These are phyloP conservation scores for Gnetum montanum DNA, from an alignment of 75 land plant species.

Conservation along the genomic window DNA sequence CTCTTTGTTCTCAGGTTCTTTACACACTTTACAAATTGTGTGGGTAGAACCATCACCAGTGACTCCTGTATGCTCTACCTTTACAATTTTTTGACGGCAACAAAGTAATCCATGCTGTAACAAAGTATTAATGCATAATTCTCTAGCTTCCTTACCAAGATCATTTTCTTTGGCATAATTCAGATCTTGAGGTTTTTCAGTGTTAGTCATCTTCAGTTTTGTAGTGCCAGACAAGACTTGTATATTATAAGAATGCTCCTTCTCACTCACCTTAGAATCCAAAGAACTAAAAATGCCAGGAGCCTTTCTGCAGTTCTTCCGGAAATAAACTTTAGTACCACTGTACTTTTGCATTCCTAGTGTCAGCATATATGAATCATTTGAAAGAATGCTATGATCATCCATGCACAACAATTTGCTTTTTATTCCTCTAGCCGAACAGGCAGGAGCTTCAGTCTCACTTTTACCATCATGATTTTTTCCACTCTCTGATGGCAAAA, in stretches of 20 bases:
- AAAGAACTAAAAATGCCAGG: neutral
- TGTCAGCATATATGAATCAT: neutral
- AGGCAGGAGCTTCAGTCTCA: neutral
- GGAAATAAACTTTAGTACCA: neutral
- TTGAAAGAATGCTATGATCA: neutral
- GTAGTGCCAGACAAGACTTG: neutral
- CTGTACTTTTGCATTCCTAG: neutral
- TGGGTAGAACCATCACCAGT: slow-evolving; percentile 4
- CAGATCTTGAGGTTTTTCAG: neutral
- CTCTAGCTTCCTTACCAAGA: neutral
- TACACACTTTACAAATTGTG: slow-evolving; percentile 4
- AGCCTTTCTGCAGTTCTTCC: neutral
- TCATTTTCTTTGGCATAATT: neutral
- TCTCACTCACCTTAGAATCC: neutral
- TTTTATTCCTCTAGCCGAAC: neutral
- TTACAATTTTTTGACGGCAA: neutral
- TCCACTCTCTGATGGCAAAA: no score
- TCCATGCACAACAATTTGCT: neutral
- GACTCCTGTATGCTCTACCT: slow-evolving; percentile 2
- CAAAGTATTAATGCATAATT: neutral
- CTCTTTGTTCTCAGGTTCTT: neutral
- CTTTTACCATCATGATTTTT: neutral
- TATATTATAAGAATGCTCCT: neutral
- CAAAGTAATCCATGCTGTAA: neutral
- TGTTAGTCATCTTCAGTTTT: neutral